phyloP scores from a whole-genome alignment of 2,329 filamentous ascomycete genomes.

The Ophiocordyceps sinensis region DNA sequence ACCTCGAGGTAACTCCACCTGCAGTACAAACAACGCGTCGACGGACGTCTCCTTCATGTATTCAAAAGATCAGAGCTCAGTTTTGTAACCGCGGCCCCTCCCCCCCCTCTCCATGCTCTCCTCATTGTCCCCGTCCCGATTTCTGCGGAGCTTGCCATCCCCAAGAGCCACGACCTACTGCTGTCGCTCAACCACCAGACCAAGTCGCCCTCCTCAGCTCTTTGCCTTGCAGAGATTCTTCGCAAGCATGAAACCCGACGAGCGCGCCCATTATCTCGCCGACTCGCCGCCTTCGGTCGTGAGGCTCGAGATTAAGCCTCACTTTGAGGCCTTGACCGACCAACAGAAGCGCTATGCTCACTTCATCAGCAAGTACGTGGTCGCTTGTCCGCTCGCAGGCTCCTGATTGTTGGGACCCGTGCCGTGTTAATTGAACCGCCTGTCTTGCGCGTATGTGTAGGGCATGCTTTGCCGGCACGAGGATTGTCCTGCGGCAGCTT shows the following conservation, averaged over 20 bases:
- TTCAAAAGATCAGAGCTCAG: neutral
- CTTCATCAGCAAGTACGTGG: conserved; percentile 60
- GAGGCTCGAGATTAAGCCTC: conserved; percentile 76
- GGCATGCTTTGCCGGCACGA: conserved; percentile 61
- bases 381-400: neutral
- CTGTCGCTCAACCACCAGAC: conserved; percentile 8
- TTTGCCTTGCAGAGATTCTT: conserved; percentile 4
- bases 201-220: neutral
- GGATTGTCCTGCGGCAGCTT: conserved; percentile 67
- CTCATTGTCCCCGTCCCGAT: neutral
- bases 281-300: conserved; percentile 85
- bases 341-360: conserved; percentile 84
- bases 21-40: neutral
- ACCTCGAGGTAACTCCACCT: too few species aligned
- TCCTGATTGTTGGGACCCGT: neutral
- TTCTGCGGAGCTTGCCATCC: neutral
- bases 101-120: neutral
- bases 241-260: conserved; percentile 40
- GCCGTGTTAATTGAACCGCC: neutral
- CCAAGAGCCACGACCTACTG: conserved; percentile 13
- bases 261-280: conserved; percentile 67
- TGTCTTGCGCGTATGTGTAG: conserved; percentile 23
- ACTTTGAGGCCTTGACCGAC: conserved; percentile 66
- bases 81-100: neutral
- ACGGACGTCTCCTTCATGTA: neutral